A percentile compares a stretch with the other conserved stretches of the same genome.
Evolutionary conservation across 192 early-diverging fungal species (phyloP).

Genomic region (Umbelopsis ramanniana): DNA sequence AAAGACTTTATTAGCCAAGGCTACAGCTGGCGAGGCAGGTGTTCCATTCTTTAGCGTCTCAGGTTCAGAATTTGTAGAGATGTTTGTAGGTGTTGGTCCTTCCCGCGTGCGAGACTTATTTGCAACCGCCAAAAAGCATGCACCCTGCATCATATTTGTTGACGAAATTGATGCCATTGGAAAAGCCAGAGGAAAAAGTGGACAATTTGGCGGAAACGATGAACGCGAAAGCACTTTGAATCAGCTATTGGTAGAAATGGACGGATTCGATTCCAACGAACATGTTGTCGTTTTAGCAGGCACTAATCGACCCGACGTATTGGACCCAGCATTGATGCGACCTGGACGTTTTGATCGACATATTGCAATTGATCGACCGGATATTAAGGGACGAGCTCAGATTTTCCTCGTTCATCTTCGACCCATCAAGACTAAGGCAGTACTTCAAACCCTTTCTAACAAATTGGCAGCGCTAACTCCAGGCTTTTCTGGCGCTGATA

Average conservation of each 20-base stretch:
- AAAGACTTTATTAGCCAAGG: slow-evolving; percentile 99
- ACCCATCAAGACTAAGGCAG: slow-evolving; percentile 87
- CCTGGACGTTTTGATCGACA: slow-evolving; percentile 99
- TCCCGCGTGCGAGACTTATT: slow-evolving; percentile 95
- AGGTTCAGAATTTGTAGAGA: slow-evolving; percentile 99
- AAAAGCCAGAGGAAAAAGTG: slow-evolving; percentile 90
- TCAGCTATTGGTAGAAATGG: slow-evolving; percentile 99
- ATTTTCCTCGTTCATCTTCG: slow-evolving; percentile 97
- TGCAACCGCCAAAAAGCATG: slow-evolving; percentile 95
- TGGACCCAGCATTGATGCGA: slow-evolving; percentile 94
- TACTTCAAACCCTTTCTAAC: slow-evolving; percentile 76
- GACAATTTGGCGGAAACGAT: slow-evolving; percentile 93
- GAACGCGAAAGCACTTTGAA: slow-evolving; percentile 98
- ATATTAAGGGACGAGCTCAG: slow-evolving; percentile 93
- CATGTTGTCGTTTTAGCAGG: slow-evolving; percentile 97
- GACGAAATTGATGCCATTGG: slow-evolving; percentile 99
- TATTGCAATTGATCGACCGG: slow-evolving; percentile 94
- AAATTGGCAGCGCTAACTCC: slow-evolving; percentile 96
- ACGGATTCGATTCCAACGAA: slow-evolving; percentile 88
- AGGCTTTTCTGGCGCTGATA: slow-evolving; percentile 97
- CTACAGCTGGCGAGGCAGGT: slow-evolving; percentile 98
- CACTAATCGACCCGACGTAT: slow-evolving; percentile 96
- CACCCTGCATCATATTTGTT: slow-evolving; percentile 99
- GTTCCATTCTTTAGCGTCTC: slow-evolving; percentile 98
- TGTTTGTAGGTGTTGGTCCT: slow-evolving; percentile 99